Conservation (phyloP, 2,329 filamentous ascomycete species). For the Aspergillus hortae region DNA sequence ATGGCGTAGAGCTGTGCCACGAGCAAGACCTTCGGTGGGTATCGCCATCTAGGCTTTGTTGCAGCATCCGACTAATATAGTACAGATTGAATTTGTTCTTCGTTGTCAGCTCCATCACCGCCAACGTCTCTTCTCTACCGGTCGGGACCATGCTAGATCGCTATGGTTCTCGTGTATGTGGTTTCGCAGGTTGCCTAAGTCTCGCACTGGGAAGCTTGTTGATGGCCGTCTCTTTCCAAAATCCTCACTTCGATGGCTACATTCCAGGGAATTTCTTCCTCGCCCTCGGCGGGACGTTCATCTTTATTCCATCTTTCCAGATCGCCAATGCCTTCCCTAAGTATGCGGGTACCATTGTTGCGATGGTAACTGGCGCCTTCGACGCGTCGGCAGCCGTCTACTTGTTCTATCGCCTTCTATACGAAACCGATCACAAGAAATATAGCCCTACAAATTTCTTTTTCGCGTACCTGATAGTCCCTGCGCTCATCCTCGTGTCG, state of each 20-base stretch:
- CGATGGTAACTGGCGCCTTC: slow-evolving; percentile 75
- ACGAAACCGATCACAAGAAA: slow-evolving; percentile 49
- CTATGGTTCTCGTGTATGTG: slow-evolving; percentile 75
- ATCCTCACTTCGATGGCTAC: slow-evolving; percentile 66
- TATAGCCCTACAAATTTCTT: slow-evolving; percentile 63
- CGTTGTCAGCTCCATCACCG: slow-evolving; percentile 80
- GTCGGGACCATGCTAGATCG: slow-evolving; percentile 81
- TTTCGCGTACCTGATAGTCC: slow-evolving; percentile 67
- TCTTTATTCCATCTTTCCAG: slow-evolving; percentile 78
- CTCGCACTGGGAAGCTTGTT: slow-evolving; percentile 65
- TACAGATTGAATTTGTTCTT: slow-evolving; percentile 79
- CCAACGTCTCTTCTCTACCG: slow-evolving; percentile 80
- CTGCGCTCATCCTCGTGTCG: slow-evolving; percentile 58
- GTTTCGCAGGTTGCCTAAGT: slow-evolving; percentile 64
- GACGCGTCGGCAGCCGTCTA: slow-evolving; percentile 79
- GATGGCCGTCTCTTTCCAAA: slow-evolving; percentile 63
- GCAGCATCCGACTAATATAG: neutral
- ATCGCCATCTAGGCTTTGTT: slow-evolving; percentile 29
- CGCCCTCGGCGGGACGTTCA: slow-evolving; percentile 72
- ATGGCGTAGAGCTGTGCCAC: slow-evolving; percentile 53
- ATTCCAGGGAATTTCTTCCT: slow-evolving; percentile 72
- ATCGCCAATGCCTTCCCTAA: slow-evolving; percentile 77
- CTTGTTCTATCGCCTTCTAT: slow-evolving; percentile 70
- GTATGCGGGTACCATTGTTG: slow-evolving; percentile 70
- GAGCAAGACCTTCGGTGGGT: slow-evolving; percentile 53